A percentile compares a stretch with the other conserved stretches of the same genome.
Evolutionary conservation across 352 stramenopile species (phyloP).

Genomic region (Phytophthora agathidicida): DNA sequence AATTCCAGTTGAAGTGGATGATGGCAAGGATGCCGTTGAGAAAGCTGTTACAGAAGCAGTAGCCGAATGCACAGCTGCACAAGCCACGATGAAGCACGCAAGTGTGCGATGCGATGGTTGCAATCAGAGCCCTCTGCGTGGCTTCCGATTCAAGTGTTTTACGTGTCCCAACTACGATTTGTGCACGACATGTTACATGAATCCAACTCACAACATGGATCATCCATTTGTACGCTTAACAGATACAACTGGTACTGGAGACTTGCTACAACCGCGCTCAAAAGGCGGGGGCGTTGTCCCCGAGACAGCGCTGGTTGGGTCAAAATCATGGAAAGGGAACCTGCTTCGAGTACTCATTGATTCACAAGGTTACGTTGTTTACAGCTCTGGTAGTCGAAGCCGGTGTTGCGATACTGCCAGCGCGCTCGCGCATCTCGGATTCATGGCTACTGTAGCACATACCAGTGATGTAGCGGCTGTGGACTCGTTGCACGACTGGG

Average conservation of each 20-base stretch:
- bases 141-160: conserved; percentile 82
- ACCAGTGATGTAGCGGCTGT: conserved; percentile 41
- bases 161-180: conserved; percentile 81
- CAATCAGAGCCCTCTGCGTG: conserved; percentile 68
- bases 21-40: conserved; percentile 26
- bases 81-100: conserved; percentile 50
- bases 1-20: conserved; percentile 26
- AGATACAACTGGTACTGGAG: conserved; percentile 49
- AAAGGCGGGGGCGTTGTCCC: conserved; percentile 57
- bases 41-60: conserved; percentile 34
- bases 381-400: conserved; percentile 39
- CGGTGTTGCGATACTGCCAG: conserved; percentile 47
- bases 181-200: conserved; percentile 69
- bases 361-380: conserved; percentile 55
- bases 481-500: conserved; percentile 55
- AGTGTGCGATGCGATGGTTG: conserved; percentile 85
- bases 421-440: conserved; percentile 43
- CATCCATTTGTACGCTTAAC: conserved; percentile 72
- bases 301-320: conserved; percentile 61
- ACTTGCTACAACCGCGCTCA: conserved; percentile 65
- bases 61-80: conserved; percentile 26
- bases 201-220: conserved; percentile 62
- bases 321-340: conserved; percentile 69
- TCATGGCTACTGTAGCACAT: conserved; percentile 53
- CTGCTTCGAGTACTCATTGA: conserved; percentile 52